Percentiles rank a stretch among this genome's conserved stretches.
Conservation (phyloP, 495 filamentous ascomycete species). For the Xylaria bambusicola region DNA sequence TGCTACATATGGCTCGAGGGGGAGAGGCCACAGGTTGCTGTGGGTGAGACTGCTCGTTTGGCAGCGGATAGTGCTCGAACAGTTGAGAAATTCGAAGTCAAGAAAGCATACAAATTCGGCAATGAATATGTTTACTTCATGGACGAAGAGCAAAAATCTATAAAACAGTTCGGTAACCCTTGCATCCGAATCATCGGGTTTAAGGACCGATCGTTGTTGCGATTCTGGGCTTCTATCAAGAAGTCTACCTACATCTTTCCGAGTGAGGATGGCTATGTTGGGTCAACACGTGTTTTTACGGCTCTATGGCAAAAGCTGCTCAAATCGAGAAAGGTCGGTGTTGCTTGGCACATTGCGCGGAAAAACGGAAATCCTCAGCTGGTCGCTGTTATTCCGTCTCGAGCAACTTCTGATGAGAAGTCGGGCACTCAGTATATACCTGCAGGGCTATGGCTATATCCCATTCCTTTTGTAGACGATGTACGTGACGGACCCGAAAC, state of each 20-base stretch:
- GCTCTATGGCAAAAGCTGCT: conserved; percentile 87
- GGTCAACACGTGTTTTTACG: conserved; percentile 89
- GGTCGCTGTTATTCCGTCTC: conserved; percentile 77
- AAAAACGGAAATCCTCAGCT: conserved; percentile 74
- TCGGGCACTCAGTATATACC: conserved; percentile 68
- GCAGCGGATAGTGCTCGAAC: conserved; percentile 72
- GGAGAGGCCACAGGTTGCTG: conserved; percentile 78
- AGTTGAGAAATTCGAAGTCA: conserved; percentile 79
- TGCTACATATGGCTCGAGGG: conserved; percentile 85
- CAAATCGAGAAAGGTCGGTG: conserved; percentile 70
- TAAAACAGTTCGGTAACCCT: conserved; percentile 76
- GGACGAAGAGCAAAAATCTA: conserved; percentile 71
- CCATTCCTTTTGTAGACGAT: conserved; percentile 89
- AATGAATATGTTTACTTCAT: conserved; percentile 86
- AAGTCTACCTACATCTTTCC: conserved; percentile 93
- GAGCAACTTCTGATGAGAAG: conserved; percentile 62
- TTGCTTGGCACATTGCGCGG: conserved; percentile 89
- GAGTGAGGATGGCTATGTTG: conserved; percentile 84
- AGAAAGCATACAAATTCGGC: conserved; percentile 95
- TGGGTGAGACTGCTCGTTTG: conserved; percentile 68
- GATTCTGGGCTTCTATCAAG: conserved; percentile 82
- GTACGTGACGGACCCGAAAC: conserved; percentile 69
- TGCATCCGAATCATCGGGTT: conserved; percentile 91
- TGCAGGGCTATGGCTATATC: conserved; percentile 85
- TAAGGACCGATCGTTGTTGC: conserved; percentile 74